These are phyloP conservation scores for Rhodotorula sp. DNA, from an alignment of 1,284 basidiomycete species.

Conservation along the genomic window DNA sequence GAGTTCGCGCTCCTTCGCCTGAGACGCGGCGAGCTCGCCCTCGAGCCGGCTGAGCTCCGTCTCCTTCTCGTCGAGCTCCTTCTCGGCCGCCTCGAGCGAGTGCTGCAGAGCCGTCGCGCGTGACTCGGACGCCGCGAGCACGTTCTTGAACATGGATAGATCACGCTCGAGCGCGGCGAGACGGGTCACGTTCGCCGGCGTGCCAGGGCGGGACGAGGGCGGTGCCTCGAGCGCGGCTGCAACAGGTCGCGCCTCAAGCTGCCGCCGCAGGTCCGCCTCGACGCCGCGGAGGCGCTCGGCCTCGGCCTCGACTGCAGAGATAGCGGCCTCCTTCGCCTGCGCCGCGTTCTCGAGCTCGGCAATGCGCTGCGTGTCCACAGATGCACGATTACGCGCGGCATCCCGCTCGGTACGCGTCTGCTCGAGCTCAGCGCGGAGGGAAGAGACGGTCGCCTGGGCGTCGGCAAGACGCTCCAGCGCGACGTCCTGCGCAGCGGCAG, in stretches of 20 bases:
- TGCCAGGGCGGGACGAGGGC: neutral
- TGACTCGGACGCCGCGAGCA: slow-evolving; percentile 34
- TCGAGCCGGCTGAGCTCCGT: slow-evolving; percentile 21
- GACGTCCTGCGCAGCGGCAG: neutral
- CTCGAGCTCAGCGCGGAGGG: neutral
- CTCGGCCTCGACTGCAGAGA: slow-evolving; percentile 5
- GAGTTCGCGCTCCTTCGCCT: slow-evolving; percentile 23
- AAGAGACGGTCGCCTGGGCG: neutral
- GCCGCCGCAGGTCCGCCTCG: slow-evolving; percentile 2
- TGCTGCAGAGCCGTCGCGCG: slow-evolving; percentile 27
- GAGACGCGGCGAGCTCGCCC: neutral
- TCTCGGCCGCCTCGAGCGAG: slow-evolving; percentile 29
- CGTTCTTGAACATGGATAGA: slow-evolving; percentile 24
- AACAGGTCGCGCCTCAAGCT: neutral
- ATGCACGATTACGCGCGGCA: neutral
- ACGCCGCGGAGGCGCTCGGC: slow-evolving; percentile 18
- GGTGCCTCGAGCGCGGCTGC: neutral
- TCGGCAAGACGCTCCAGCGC: slow-evolving; percentile 11
- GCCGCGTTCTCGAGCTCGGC: slow-evolving; percentile 20
- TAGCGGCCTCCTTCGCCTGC: neutral
- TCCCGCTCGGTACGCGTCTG: neutral
- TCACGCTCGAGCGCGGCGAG: slow-evolving; percentile 23
- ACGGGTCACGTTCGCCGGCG: slow-evolving; percentile 4
- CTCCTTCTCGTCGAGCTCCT: slow-evolving; percentile 31
- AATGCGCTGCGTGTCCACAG: slow-evolving; percentile 4